phyloP scores from a whole-genome alignment of 805 yeast species.

The Zygosaccharomyces bailii region DNA sequence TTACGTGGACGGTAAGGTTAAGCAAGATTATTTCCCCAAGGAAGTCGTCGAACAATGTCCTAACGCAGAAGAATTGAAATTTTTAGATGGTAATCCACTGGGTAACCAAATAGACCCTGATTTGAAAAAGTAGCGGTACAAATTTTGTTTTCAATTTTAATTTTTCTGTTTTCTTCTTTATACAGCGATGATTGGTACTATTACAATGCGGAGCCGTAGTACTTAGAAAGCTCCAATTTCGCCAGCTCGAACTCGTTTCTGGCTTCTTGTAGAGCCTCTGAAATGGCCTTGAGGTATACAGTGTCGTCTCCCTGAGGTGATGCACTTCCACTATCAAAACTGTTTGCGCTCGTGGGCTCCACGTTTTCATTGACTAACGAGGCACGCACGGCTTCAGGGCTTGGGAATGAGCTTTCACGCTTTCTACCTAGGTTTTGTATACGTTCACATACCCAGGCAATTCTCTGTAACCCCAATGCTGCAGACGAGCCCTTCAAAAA shows the following conservation, averaged over 20 bases:
- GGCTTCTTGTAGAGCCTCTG: slow-evolving; percentile 48
- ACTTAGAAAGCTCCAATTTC: slow-evolving; percentile 44
- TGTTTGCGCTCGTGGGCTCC: slow-evolving; percentile 12
- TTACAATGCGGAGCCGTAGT: slow-evolving; percentile 39
- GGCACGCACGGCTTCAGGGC: slow-evolving; percentile 11
- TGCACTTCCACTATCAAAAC: slow-evolving; percentile 20
- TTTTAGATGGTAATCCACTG: slow-evolving; percentile 52
- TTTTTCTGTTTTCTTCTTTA: slow-evolving; percentile 1
- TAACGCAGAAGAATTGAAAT: slow-evolving; percentile 38
- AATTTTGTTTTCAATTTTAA: background rate
- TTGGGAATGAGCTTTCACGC: slow-evolving; percentile 31
- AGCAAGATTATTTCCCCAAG: slow-evolving; percentile 73
- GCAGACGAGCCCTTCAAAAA: slow-evolving; percentile 95
- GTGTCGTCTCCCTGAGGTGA: slow-evolving; percentile 36
- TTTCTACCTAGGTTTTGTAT: slow-evolving; percentile 81
- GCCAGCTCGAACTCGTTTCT: slow-evolving; percentile 46
- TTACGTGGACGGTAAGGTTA: slow-evolving; percentile 64
- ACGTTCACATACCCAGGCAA: slow-evolving; percentile 85
- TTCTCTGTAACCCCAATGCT: slow-evolving; percentile 78
- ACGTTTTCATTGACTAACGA: slow-evolving; percentile 10
- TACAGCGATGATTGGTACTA: slow-evolving; percentile 5
- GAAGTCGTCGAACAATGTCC: slow-evolving; percentile 39
- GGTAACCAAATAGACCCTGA: slow-evolving; percentile 49
- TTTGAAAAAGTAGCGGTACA: slow-evolving; percentile 16
- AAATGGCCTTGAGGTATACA: slow-evolving; percentile 42